phyloP scores from a whole-genome alignment of 495 filamentous ascomycete species.

The Tricharina praecox region DNA sequence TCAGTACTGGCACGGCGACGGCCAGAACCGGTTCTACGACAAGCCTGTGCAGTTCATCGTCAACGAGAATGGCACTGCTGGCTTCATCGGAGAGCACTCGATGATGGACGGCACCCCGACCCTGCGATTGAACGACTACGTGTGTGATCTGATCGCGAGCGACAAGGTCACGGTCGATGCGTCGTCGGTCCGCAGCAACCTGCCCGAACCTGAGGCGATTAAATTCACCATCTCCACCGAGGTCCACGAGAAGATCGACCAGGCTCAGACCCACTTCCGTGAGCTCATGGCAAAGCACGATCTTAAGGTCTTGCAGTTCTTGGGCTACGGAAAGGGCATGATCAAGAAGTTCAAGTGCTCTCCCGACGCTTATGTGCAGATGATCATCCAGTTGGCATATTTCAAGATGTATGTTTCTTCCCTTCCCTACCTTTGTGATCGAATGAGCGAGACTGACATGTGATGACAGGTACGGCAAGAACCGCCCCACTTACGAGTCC shows the following conservation, averaged over 20 bases:
- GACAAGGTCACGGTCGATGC: constrained; percentile 78
- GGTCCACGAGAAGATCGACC: constrained; percentile 55
- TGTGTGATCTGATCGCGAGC: constrained; percentile 74
- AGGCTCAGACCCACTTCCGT: constrained; percentile 57
- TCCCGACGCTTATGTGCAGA: constrained; percentile 94
- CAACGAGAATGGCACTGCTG: constrained; percentile 94
- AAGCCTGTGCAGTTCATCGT: constrained; percentile 96
- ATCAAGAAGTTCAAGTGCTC: constrained; percentile 99
- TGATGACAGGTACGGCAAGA: constrained; percentile 70
- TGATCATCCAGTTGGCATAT: constrained; percentile 98
- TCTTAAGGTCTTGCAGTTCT: constrained; percentile 82
- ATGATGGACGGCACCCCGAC: constrained; percentile 99
- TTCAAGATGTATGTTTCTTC: constrained; percentile 56
- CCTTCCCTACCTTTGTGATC: background rate
- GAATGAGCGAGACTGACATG: too few relatives aligned
- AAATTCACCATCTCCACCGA: constrained; percentile 59
- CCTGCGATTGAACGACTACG: constrained; percentile 84
- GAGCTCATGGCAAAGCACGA: constrained; percentile 73
- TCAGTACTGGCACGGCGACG: constrained; percentile 97
- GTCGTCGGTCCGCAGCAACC: constrained; percentile 55
- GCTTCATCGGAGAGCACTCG: constrained; percentile 96
- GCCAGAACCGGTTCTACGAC: constrained; percentile 92
- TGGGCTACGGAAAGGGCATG: constrained; percentile 92
- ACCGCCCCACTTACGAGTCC: constrained; percentile 95
- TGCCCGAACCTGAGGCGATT: constrained; percentile 63